phyloP scores from a whole-genome alignment of 2,329 filamentous ascomycete genomes.

The Aspergillus spinulosporus region DNA sequence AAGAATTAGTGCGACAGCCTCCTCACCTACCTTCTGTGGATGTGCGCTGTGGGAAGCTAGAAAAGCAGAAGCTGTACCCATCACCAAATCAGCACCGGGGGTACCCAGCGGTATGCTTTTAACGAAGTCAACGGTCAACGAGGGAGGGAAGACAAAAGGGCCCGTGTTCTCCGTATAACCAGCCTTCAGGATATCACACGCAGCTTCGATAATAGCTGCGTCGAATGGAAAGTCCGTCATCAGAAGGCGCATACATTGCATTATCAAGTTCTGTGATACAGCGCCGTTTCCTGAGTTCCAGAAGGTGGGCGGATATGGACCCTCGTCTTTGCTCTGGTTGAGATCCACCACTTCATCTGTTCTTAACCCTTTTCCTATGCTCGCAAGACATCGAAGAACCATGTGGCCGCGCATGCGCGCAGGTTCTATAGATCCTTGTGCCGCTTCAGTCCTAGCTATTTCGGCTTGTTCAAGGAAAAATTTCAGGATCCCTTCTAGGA shows the following conservation, averaged over 20 bases:
- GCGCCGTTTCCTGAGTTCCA: slow-evolving; percentile 39
- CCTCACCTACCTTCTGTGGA: slow-evolving; percentile 34
- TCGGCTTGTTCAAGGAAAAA: slow-evolving; percentile 40
- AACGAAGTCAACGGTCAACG: slow-evolving; percentile 45
- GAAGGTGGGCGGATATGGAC: slow-evolving; percentile 37
- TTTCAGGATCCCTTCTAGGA: slow-evolving; percentile 39
- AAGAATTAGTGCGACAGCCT: slow-evolving; percentile 38
- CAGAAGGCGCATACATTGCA: slow-evolving; percentile 44
- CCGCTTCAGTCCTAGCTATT: slow-evolving; percentile 35
- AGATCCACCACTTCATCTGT: slow-evolving; percentile 39
- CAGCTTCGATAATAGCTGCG: slow-evolving; percentile 45
- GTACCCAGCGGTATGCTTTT: slow-evolving; percentile 42
- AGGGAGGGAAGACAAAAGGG: slow-evolving; percentile 45
- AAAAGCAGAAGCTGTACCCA: slow-evolving; percentile 50
- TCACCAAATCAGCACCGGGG: slow-evolving; percentile 44
- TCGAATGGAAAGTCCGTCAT: slow-evolving; percentile 43
- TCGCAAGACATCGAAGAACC: slow-evolving; percentile 43
- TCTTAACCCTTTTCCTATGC: slow-evolving; percentile 43
- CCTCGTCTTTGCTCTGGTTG: slow-evolving; percentile 26
- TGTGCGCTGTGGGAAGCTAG: slow-evolving; percentile 45
- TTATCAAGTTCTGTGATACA: slow-evolving; percentile 36
- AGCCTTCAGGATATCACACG: slow-evolving; percentile 49
- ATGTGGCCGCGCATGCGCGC: slow-evolving; percentile 37
- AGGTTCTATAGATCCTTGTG: slow-evolving; percentile 33
- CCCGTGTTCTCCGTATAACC: slow-evolving; percentile 48